phyloP scores from a whole-genome alignment of 306 rosid genomes.

The Ammopiptanthus mongolicus region DNA sequence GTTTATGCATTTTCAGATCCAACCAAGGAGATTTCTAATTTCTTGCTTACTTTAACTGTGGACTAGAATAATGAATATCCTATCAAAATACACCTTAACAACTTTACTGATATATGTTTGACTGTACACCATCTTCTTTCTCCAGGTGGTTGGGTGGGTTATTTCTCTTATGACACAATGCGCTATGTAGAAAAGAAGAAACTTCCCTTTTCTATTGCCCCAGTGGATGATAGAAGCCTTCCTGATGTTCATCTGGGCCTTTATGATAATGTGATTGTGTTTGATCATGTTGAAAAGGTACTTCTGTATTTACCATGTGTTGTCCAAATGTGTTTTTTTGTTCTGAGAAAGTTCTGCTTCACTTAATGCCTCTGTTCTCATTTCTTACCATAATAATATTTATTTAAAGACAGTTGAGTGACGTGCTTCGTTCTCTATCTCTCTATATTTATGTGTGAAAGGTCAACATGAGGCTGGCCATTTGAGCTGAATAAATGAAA shows the following conservation, averaged over 20 bases:
- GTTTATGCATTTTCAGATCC: background rate
- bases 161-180: conserved; percentile 92
- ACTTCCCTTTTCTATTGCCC: conserved; percentile 81
- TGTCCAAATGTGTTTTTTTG: background rate
- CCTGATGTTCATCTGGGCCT: conserved; percentile 97
- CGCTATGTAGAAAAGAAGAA: conserved; percentile 94
- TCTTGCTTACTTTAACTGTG: background rate
- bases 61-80: background rate
- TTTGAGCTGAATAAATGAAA: conserved; percentile 4
- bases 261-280: conserved; percentile 84
- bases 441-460: background rate
- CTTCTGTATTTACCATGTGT: background rate
- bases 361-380: background rate
- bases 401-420: background rate
- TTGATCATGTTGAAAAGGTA: conserved; percentile 96
- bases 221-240: conserved; percentile 80
- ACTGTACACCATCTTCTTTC: conserved; percentile 4
- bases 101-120: conserved; percentile 6
- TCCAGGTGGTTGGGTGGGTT: conserved; percentile 97
- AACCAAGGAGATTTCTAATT: background rate
- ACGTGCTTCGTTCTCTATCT: background rate
- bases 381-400: background rate
- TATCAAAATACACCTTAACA: background rate
- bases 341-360: background rate
- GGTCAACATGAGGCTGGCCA: background rate